These are phyloP conservation scores for Ricinus communis DNA, from an alignment of 345 rosid genomes.

Conservation along the genomic window DNA sequence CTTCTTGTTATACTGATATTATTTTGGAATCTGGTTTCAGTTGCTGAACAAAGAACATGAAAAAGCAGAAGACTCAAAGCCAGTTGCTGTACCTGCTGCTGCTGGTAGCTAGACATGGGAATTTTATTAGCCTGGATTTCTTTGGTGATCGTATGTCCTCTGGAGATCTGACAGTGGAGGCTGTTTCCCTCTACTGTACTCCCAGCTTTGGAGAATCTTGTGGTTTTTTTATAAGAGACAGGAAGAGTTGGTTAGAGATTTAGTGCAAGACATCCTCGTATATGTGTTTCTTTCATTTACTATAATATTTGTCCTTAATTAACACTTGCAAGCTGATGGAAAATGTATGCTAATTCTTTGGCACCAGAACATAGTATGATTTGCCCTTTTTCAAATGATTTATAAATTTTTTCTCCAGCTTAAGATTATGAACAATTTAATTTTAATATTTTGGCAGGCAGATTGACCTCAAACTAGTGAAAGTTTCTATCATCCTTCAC, in stretches of 20 bases:
- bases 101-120: conserved; percentile 39
- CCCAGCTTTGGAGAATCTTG: background rate
- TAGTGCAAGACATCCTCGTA: background rate
- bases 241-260: background rate
- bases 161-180: background rate
- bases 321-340: background rate
- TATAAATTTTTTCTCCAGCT: too few species aligned
- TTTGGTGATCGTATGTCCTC: too few species aligned
- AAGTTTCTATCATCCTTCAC: too few species aligned
- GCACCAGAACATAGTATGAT: too few species aligned
- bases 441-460: too few species aligned
- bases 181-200: background rate
- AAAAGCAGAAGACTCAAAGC: conserved; percentile 75
- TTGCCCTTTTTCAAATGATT: too few species aligned
- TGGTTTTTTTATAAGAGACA: background rate
- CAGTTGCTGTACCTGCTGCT: conserved; percentile 50
- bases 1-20: background rate
- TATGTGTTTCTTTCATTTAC: background rate
- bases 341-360: background rate
- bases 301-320: background rate
- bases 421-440: too few species aligned
- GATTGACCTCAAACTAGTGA: too few species aligned
- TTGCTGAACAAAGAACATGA: conserved; percentile 89
- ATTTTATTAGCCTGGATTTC: background rate
- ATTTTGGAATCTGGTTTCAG: conserved; percentile 39